Base-by-base conservation (phyloP, 805 yeast genomes). In the Pichia sporocuriosa region DNA sequence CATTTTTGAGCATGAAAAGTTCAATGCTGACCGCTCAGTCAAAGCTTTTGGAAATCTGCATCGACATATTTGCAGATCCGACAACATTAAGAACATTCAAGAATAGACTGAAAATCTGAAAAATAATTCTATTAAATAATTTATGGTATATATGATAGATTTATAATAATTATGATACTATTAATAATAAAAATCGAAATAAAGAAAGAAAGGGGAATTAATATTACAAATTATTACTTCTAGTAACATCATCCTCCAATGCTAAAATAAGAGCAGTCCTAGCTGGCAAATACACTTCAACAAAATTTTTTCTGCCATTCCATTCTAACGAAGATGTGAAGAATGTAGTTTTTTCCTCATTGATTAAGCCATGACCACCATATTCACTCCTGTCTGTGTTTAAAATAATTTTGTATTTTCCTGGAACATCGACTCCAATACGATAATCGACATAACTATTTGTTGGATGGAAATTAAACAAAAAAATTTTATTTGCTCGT, bases 401-500 rank as follows among this genome's bases (percentile, higher is more conserved):
- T 54, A 93, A 67, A 23, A 85, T 79, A 38, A 89, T 70, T 50
- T 70, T 72, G 61, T 90, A 90, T 37, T 67, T 68, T 7, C 97
- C 98, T 0, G 90, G 70, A 11, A 54, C 65, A 22, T 90, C 88
- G 17, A 86, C 85, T n/a, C 98, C 97, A 36, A 90, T 70, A 57
- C 95, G 77, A 66, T 89, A 90, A 63, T 87, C 96, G 2, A 85
- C 69, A 62, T 69, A 90, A 2, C 95, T 84, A 42, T 85, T 67
- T 0, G 83, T 73, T 25, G 95, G 95, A 62, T 90, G 86, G 72
- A 93, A 86, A 63, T 93, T 90, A 71, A 89, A 88, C 24, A 89
- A 70, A 55, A 90, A 93, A 38, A 93, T 56, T 25, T 86, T 70
- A 0, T 89, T 93, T 41, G 82, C 86, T 51, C 97, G 77, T 63